Evolutionary conservation across 2,329 filamentous ascomycete species (phyloP), one percentile per base, ranked within the genome.

Genomic region (Aphanoascus verrucosus): DNA sequence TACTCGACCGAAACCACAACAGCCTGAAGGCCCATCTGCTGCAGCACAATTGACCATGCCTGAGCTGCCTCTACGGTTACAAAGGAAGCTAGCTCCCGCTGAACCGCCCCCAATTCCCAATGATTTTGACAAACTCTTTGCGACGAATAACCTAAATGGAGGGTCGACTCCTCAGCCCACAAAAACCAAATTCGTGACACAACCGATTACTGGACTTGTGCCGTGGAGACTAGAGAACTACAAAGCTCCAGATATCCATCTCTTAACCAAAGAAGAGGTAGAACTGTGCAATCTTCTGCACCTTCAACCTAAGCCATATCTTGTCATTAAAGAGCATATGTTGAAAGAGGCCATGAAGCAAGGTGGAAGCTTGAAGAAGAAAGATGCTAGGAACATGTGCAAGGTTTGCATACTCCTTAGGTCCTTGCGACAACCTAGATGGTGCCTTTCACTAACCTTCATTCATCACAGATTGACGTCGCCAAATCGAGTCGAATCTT

Each of bases 301-400:
- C 41, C 73, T 98, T 50, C 86, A 93, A 68, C 93, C 93, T 0
- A 98, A 98, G 72, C 88, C 93, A 1, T 98, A 96, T 67, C 71
- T 96, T 4, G 88, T 88, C 64, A 88, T 97, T 69, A 98, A 98
- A 70, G 89, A 96, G 67, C 83, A 86, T 57, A 76, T 97, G n/a
- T 71, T 97, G 50, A 87, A 88, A 62, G 91, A 97, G 66, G 88
- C 91, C 0, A 80, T 95, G 67, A 93, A 91, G 71, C 83, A 84
- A 55, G 91, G 93, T 55, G 93, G 93, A 0, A 80, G 78, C 11
- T 72, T 98, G 6, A 97, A 95, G 76, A 95, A 93, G 78, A 97
- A 96, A 72, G 84, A 91, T 61, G 89, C 89, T 1, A 86, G 85
- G 65, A 86, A 94, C 64, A 84, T 97, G 23, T 90, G 86, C 65